Evolutionary conservation across 2,329 filamentous ascomycete species (phyloP), one percentile per base, ranked within the genome.

Genomic region (Fusarium coffeatum): DNA sequence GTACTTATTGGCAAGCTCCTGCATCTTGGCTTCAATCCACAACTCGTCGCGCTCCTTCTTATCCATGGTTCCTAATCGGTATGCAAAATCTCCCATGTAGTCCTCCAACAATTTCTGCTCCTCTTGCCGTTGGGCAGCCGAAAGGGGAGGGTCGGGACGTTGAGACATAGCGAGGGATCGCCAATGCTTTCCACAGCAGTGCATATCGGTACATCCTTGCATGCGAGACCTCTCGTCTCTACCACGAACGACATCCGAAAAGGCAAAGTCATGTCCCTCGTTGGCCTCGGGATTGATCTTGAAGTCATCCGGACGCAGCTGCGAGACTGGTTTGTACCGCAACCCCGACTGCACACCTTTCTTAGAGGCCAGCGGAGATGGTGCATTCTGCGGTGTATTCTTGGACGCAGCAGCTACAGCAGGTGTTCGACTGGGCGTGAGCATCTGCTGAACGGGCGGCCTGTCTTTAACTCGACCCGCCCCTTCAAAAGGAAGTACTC

Each of bases 141-240:
- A 78, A 63, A 85, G 68, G 25, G 81, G 79, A 4, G 77, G 71
- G 42, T 80, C 76, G 18, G 79, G 80, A 8, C 84, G 84, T 62
- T 86, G 83, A 2, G 83, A 83, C 13, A 82, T 76, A 28, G 92
- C 92, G 74, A 94, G 84, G n/a, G 85, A 84, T 23, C 88, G 87
- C 72, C 94, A 93, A 9, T 88, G 83, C 43, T 87, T 87, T 22
- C 93, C 92, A 72, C 93, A 97, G 79, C 94, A 98, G 58, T 90
- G 86, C 47, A 89, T 84, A 55, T 91, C 88, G 5, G 89, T 90
- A 76, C 94, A 97, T 15, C 92, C 92, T 5, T 89, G 86, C 12
- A 97, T 83, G 64, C 88, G 90, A 51, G 89, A 88, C 37, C 93
- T 89, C 42, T 91, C 88, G 12, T 88, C 86, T 68, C 86, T 90